phyloP scores from a whole-genome alignment of 1,284 basidiomycete genomes.

The Cronartium ribicola region DNA sequence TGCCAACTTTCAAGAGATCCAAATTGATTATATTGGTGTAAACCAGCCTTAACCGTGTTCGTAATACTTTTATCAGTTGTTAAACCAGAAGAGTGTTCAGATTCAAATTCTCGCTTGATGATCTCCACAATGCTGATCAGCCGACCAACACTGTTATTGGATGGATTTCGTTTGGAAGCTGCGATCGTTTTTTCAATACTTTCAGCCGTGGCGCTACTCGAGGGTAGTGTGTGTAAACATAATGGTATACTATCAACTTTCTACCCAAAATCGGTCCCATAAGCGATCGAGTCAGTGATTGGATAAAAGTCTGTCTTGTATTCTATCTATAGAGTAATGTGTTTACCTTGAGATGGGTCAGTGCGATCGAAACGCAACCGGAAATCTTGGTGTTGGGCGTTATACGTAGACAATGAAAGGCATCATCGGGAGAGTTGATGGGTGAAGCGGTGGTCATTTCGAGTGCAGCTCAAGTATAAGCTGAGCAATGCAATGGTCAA shows the following conservation, averaged over 20 bases:
- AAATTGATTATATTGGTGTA: slow-evolving; percentile 39
- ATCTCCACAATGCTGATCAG: slow-evolving; percentile 75
- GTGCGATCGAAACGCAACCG: slow-evolving; percentile 15
- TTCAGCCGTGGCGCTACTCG: slow-evolving; percentile 1
- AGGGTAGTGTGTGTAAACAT: slow-evolving; percentile 34
- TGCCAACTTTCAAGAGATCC: slow-evolving; percentile 26
- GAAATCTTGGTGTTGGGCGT: slow-evolving; percentile 22
- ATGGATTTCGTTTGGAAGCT: slow-evolving; percentile 30
- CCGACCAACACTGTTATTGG: slow-evolving; percentile 49
- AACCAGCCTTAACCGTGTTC: neutral
- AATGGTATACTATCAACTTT: slow-evolving; percentile 19
- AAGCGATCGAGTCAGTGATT: neutral
- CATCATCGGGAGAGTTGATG: neutral
- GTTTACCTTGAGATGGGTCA: slow-evolving; percentile 15
- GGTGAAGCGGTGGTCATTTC: too few relatives aligned
- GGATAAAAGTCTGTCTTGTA: neutral
- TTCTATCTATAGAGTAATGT: neutral
- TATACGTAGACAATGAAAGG: slow-evolving; percentile 25
- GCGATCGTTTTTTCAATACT: slow-evolving; percentile 22
- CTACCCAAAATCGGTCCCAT: slow-evolving; percentile 1
- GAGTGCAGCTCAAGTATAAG: too few relatives aligned
- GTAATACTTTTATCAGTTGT: neutral
- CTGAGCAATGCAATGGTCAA: too few relatives aligned
- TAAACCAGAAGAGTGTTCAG: slow-evolving; percentile 12
- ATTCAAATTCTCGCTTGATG: slow-evolving; percentile 70